A percentile compares a stretch with the other conserved stretches of the same genome.
phyloP scores from a whole-genome alignment of 179 eudicot species.

The Beta macrorhiza region DNA sequence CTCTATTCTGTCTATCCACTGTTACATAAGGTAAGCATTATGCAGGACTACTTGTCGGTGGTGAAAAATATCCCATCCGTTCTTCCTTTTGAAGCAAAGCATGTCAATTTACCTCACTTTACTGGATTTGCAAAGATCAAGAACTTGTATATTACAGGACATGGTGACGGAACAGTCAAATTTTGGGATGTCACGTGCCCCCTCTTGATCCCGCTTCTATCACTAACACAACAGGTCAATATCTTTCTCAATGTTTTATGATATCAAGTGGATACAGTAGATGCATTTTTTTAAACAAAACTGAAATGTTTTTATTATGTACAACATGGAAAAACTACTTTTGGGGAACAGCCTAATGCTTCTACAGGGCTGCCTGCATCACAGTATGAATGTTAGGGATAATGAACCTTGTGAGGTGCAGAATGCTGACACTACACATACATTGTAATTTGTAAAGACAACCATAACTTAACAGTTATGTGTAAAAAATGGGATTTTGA shows the following conservation, averaged over 20 bases:
- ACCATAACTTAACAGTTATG: not conserved
- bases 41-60: slow-evolving; percentile 51
- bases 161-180: slow-evolving; percentile 71
- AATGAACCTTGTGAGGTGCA: not conserved
- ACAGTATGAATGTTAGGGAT: too few species aligned
- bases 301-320: too few species aligned
- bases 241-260: too few species aligned
- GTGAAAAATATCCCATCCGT: slow-evolving; percentile 54
- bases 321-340: not conserved
- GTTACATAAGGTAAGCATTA: slow-evolving; percentile 10
- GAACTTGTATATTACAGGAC: slow-evolving; percentile 85
- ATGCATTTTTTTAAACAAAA: too few species aligned
- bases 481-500: not conserved
- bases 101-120: slow-evolving; percentile 45
- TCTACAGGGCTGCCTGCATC: not conserved
- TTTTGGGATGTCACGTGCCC: slow-evolving; percentile 89
- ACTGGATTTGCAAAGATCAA: slow-evolving; percentile 62
- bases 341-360: not conserved
- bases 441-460: not conserved
- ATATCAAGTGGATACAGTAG: too few species aligned
- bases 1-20: not conserved
- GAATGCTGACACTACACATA: not conserved
- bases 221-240: slow-evolving; percentile 75
- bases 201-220: slow-evolving; percentile 64
- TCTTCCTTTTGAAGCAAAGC: slow-evolving; percentile 59